A percentile compares a stretch with the other conserved stretches of the same genome.
Evolutionary conservation across 2,329 filamentous ascomycete genomes (phyloP).

Genomic region (Herpomyces periplanetae): DNA sequence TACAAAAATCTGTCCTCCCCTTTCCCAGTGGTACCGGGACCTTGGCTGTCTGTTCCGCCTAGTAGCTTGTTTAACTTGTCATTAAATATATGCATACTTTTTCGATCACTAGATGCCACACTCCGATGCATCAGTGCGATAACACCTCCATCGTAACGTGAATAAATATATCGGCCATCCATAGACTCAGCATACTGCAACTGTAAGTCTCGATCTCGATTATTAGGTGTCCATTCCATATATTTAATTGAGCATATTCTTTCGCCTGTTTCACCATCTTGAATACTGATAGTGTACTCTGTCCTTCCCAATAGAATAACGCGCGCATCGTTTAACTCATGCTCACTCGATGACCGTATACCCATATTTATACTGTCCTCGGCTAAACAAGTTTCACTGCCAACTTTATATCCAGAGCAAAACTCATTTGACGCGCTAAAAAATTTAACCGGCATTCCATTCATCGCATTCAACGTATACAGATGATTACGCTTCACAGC

Average conservation of each 20-base stretch:
- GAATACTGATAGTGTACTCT: slow-evolving; percentile 61
- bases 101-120: no score
- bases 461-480: slow-evolving; percentile 55
- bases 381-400: no score
- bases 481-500: slow-evolving; percentile 66
- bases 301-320: slow-evolving; percentile 49
- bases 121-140: slow-evolving; percentile 42
- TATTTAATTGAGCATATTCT: slow-evolving; percentile 64
- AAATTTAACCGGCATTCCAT: slow-evolving; percentile 39
- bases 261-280: slow-evolving; percentile 27
- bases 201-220: slow-evolving; percentile 49
- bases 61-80: no score
- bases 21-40: no score
- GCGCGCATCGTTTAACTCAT: slow-evolving; percentile 35
- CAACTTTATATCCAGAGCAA: no score
- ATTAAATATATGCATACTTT: no score
- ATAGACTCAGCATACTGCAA: slow-evolving; percentile 39
- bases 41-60: no score
- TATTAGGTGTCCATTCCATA: slow-evolving; percentile 79
- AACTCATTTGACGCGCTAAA: slow-evolving; percentile 42
- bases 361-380: no score
- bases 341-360: no score
- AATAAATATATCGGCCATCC: slow-evolving; percentile 62
- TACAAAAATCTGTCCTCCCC: slow-evolving; percentile 19
- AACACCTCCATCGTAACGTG: slow-evolving; percentile 42